These are phyloP conservation scores for Teunomyces lycoperdinae DNA, from an alignment of 805 yeast genomes.

Conservation along the genomic window DNA sequence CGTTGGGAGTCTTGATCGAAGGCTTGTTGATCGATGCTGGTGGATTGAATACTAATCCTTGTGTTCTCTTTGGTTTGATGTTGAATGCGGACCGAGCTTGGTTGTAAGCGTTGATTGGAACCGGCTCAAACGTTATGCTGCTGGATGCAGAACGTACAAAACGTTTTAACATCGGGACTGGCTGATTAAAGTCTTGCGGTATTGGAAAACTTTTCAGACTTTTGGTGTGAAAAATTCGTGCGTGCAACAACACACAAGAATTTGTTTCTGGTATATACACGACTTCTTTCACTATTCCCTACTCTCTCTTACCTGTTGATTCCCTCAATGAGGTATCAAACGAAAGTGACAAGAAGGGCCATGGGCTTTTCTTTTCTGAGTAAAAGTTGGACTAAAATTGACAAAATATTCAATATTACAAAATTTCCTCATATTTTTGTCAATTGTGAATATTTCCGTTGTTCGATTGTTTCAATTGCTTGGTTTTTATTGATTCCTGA, in stretches of 20 bases:
- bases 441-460: too few relatives aligned
- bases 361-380: too few relatives aligned
- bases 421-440: too few relatives aligned
- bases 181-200: not conserved
- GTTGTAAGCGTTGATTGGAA: slow-evolving; percentile 57
- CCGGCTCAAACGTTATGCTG: slow-evolving; percentile 30
- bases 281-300: too few relatives aligned
- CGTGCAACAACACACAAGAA: not conserved
- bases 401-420: too few relatives aligned
- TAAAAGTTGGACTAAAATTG: too few relatives aligned
- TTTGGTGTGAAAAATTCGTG: not conserved
- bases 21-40: slow-evolving; percentile 47
- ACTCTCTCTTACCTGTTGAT: too few relatives aligned
- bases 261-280: not conserved
- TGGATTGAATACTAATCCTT: slow-evolving; percentile 65
- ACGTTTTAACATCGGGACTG: slow-evolving; percentile 5
- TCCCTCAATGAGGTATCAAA: too few relatives aligned
- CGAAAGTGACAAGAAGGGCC: too few relatives aligned
- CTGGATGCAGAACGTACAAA: slow-evolving; percentile 10
- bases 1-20: slow-evolving; percentile 59
- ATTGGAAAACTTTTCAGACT: slow-evolving; percentile 1
- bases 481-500: too few relatives aligned
- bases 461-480: too few relatives aligned
- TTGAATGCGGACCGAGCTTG: slow-evolving; percentile 62
- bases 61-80: slow-evolving; percentile 52